Conservation (phyloP, 305 asterid genomes). For the Rubia tinctorum region DNA sequence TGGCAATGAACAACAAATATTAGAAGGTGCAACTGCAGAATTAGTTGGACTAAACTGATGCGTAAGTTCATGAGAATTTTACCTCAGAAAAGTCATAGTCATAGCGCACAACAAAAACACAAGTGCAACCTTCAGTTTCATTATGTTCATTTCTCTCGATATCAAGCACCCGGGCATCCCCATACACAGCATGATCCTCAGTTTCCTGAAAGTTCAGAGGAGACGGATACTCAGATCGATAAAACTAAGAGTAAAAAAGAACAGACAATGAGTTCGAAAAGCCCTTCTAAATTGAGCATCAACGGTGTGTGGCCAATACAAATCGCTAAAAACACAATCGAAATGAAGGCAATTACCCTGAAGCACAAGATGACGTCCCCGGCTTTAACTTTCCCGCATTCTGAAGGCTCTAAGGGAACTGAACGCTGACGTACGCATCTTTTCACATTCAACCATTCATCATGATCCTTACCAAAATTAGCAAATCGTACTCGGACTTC, state of each 20-base stretch:
- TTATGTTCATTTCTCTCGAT: conserved; percentile 45
- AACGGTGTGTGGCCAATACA: background rate
- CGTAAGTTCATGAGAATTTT: background rate
- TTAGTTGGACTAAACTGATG: background rate
- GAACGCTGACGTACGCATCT: conserved; percentile 72
- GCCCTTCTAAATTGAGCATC: background rate
- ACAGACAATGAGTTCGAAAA: background rate
- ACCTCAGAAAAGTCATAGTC: conserved; percentile 61
- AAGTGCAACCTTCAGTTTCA: conserved; percentile 41
- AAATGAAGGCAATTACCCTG: conserved; percentile 43
- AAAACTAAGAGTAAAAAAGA: background rate
- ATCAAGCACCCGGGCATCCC: conserved; percentile 58
- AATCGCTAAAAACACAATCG: background rate
- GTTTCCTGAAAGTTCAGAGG: conserved; percentile 31
- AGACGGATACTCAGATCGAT: background rate
- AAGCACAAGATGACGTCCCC: conserved; percentile 79
- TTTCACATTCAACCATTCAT: conserved; percentile 74
- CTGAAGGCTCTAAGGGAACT: conserved; percentile 61
- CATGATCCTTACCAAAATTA: conserved; percentile 69
- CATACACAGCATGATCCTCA: conserved; percentile 50
- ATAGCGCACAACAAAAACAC: conserved; percentile 63
- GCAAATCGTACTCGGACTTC: conserved; percentile 74
- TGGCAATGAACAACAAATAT: conserved; percentile 2
- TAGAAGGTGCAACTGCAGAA: background rate
- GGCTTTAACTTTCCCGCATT: conserved; percentile 53